A percentile compares a stretch with the other conserved stretches of the same genome.
phyloP scores from a whole-genome alignment of 1,139 yeast species.

The Geotrichum europaeum region DNA sequence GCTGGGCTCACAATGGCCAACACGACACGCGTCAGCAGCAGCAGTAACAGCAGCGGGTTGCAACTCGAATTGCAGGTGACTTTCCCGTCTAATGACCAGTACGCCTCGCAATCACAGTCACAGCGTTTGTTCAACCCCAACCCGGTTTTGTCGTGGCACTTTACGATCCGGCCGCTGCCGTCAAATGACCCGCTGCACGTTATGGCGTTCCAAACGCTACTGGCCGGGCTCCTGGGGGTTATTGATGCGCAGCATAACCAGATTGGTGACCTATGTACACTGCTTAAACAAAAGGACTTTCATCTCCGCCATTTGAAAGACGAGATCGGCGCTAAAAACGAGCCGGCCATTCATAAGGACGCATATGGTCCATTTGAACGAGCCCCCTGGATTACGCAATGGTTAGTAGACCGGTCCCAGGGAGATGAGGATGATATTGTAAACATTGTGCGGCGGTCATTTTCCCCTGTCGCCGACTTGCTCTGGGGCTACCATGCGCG shows the following conservation, averaged over 20 bases:
- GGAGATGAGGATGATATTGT: background rate
- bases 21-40: background rate
- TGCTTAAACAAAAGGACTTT: constrained; percentile 13
- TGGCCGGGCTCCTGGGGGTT: constrained; percentile 11
- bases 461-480: background rate
- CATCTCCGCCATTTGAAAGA: constrained; percentile 9
- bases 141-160: constrained; percentile 5
- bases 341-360: constrained; percentile 8
- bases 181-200: background rate
- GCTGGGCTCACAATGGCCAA: background rate
- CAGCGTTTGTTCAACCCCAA: background rate
- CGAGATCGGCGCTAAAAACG: background rate
- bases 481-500: constrained; percentile 8
- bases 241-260: constrained; percentile 11
- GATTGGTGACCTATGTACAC: constrained; percentile 5
- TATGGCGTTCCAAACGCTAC: constrained; percentile 7
- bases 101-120: background rate
- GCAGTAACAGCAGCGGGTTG: background rate
- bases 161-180: background rate
- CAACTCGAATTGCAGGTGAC: background rate
- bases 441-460: background rate
- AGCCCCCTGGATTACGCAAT: background rate
- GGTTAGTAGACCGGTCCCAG: background rate
- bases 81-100: background rate
- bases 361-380: constrained; percentile 5